These are phyloP conservation scores for Sarcodon aspratus DNA, from an alignment of 768 basidiomycete genomes.

Conservation along the genomic window DNA sequence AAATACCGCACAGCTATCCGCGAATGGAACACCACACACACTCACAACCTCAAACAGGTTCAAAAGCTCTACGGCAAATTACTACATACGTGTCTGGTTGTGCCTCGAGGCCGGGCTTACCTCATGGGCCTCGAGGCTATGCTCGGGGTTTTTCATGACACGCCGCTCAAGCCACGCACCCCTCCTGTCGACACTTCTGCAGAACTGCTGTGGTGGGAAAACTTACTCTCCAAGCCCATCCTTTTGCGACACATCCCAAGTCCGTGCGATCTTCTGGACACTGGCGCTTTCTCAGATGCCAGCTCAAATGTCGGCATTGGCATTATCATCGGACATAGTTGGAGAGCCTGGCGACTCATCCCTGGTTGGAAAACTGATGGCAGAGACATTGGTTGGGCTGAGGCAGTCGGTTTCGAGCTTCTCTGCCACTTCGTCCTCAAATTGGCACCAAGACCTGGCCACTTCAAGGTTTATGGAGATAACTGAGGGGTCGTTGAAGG, in stretches of 20 bases:
- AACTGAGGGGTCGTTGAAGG: constrained; percentile 26
- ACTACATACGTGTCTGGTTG: constrained; percentile 18
- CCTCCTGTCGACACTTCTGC: neutral
- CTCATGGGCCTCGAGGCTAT: constrained; percentile 23
- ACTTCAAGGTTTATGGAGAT: constrained; percentile 15
- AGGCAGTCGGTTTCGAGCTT: constrained; percentile 9
- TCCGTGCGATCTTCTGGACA: neutral
- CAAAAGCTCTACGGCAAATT: constrained; percentile 30
- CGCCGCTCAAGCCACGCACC: constrained; percentile 19
- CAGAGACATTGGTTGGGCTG: constrained; percentile 14
- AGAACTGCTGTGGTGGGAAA: constrained; percentile 3
- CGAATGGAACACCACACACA: constrained; percentile 10
- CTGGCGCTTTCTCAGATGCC: constrained; percentile 7
- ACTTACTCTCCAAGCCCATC: neutral
- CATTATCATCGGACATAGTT: constrained; percentile 2
- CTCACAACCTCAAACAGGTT: constrained; percentile 22
- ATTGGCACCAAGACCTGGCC: constrained; percentile 12
- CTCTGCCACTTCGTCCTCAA: neutral
- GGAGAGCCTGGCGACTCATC: constrained; percentile 10
- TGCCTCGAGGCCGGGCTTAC: constrained; percentile 23
- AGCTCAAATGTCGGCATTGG: too few species aligned
- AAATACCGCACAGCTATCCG: constrained; percentile 19
- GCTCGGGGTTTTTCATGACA: constrained; percentile 13
- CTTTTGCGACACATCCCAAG: neutral
- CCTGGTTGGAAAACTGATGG: too few species aligned